These are phyloP conservation scores for Vigna radiata DNA, from an alignment of 306 rosid species.

Conservation along the genomic window DNA sequence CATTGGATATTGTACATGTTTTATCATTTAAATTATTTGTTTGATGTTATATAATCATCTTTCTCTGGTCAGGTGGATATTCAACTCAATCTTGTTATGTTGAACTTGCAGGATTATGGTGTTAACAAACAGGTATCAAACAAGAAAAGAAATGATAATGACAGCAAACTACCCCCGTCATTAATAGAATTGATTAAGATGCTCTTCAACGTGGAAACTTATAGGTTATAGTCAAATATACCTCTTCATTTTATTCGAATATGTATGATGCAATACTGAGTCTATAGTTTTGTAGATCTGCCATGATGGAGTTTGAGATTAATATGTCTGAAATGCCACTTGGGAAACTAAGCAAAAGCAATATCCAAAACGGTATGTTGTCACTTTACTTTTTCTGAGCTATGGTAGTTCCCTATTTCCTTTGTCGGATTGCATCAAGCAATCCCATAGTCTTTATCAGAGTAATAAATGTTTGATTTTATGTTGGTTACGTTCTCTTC, in stretches of 20 bases:
- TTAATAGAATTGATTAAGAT: constrained; percentile 87
- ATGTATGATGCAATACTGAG: constrained; percentile 50
- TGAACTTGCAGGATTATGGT: constrained; percentile 84
- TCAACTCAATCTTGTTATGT: constrained; percentile 36
- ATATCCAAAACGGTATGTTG: constrained; percentile 81
- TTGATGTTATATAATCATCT: constrained; percentile 20
- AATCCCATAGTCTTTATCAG: not conserved
- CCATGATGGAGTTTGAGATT: constrained; percentile 98
- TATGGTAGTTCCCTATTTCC: constrained; percentile 22
- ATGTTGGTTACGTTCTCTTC: constrained; percentile 34
- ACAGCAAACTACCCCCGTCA: constrained; percentile 74
- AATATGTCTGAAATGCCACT: constrained; percentile 99
- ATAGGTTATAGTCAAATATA: constrained; percentile 65
- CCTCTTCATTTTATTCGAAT: constrained; percentile 29
- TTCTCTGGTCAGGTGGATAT: constrained; percentile 13
- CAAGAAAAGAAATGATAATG: constrained; percentile 51
- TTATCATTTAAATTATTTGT: constrained; percentile 22
- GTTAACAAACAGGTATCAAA: constrained; percentile 72
- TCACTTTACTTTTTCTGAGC: constrained; percentile 3
- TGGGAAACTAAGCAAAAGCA: constrained; percentile 91
- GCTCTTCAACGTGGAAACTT: constrained; percentile 93
- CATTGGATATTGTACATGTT: constrained; percentile 84
- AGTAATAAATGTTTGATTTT: constrained; percentile 31
- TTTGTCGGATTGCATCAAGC: constrained; percentile 27
- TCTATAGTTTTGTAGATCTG: constrained; percentile 73